phyloP scores from a whole-genome alignment of 495 filamentous ascomycete species.

The Penicillium fimorum region DNA sequence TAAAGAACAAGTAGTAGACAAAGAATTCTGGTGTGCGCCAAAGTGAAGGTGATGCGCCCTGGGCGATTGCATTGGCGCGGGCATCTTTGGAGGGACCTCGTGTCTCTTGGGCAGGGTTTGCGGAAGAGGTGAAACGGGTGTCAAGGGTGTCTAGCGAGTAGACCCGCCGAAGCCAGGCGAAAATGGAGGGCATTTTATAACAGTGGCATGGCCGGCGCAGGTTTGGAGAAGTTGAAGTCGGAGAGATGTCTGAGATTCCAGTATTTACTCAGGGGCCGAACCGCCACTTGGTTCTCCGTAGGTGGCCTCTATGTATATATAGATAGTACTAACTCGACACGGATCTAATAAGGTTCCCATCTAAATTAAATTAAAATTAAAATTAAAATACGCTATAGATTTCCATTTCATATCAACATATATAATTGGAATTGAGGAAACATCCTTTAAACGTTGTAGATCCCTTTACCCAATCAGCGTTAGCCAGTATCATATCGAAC shows the following conservation, averaged over 20 bases:
- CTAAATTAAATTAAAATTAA: neutral
- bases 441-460: neutral
- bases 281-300: slow-evolving; percentile 5
- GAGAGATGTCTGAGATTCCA: neutral
- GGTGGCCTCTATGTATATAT: slow-evolving; percentile 4
- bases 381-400: neutral
- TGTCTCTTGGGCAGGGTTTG: slow-evolving; percentile 60
- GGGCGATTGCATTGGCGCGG: slow-evolving; percentile 46
- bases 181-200: slow-evolving; percentile 36
- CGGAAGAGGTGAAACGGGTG: slow-evolving; percentile 78
- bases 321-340: neutral
- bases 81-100: slow-evolving; percentile 44
- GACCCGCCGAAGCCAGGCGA: slow-evolving; percentile 49
- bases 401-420: neutral
- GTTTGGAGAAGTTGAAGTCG: slow-evolving; percentile 2
- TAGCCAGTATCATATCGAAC: slow-evolving; percentile 8
- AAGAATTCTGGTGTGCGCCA: slow-evolving; percentile 89
- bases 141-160: slow-evolving; percentile 92
- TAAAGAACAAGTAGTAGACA: slow-evolving; percentile 72
- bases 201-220: slow-evolving; percentile 33
- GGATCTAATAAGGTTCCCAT: neutral
- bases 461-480: slow-evolving; percentile 13
- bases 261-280: slow-evolving; percentile 19
- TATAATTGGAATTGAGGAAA: neutral
- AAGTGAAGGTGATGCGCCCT: slow-evolving; percentile 54